These are phyloP conservation scores for Acacia concinna DNA, from an alignment of 331 rosid genomes.

Conservation along the genomic window DNA sequence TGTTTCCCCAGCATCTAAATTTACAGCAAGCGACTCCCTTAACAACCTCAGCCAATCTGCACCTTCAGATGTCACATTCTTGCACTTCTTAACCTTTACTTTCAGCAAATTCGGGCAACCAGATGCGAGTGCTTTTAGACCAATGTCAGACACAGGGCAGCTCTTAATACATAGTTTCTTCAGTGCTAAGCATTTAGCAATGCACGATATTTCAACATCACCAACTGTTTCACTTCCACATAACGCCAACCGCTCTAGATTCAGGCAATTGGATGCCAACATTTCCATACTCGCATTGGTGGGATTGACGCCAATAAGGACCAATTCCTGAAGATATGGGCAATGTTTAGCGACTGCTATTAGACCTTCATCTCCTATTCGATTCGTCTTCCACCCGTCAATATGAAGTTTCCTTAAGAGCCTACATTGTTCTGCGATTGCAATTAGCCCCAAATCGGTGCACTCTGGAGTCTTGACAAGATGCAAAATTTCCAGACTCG, in stretches of 20 bases:
- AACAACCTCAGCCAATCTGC: slow-evolving; percentile 72
- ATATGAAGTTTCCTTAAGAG: slow-evolving; percentile 87
- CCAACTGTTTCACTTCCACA: slow-evolving; percentile 86
- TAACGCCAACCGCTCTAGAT: slow-evolving; percentile 64
- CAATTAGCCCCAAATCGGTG: slow-evolving; percentile 66
- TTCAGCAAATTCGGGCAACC: slow-evolving; percentile 98
- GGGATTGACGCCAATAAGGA: slow-evolving; percentile 59
- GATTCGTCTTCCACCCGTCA: slow-evolving; percentile 91
- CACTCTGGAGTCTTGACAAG: slow-evolving; percentile 92
- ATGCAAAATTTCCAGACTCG: slow-evolving; percentile 80
- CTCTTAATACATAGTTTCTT: slow-evolving; percentile 94
- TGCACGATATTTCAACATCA: slow-evolving; percentile 81
- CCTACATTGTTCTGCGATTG: slow-evolving; percentile 78
- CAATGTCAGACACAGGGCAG: slow-evolving; percentile 79
- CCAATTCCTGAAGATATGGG: slow-evolving; percentile 48
- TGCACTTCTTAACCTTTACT: slow-evolving; percentile 92
- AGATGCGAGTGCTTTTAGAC: slow-evolving; percentile 73
- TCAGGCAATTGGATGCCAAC: slow-evolving; percentile 58
- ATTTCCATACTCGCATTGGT: slow-evolving; percentile 54
- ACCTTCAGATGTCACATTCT: slow-evolving; percentile 73
- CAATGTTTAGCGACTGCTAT: slow-evolving; percentile 74
- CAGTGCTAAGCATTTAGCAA: slow-evolving; percentile 85
- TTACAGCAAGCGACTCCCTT: slow-evolving; percentile 74
- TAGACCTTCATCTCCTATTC: slow-evolving; percentile 91
- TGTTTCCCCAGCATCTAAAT: slow-evolving; percentile 69